Evolutionary conservation across 768 basidiomycete genomes (phyloP), one percentile per base, ranked within the genome.

Genomic region (Galerina marginata): DNA sequence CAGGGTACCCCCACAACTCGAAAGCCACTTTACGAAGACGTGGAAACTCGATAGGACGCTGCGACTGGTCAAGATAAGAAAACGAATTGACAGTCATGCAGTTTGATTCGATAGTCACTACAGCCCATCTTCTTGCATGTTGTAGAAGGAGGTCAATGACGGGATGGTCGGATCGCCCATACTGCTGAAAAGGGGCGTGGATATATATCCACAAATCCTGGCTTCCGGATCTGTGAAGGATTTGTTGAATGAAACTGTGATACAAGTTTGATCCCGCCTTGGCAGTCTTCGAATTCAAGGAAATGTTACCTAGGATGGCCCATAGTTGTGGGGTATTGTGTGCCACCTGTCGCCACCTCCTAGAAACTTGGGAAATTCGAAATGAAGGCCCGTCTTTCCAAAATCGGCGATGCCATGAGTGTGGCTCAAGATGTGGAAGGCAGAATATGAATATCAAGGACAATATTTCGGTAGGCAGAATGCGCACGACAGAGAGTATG

Each of bases 281-380:
- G 11, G 45, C 45, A 23, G 45, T 46, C 45, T 46, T 46, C 7
- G 20, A 10, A 9, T 46, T 42, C 9, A 54, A 10, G 16, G n/a
- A 4, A 14, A 54, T 42, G 37, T 54, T 15, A 2, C 52, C 57
- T 3, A 58, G n/a, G 43, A 23, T 2, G 10, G 50, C 25, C 57
- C 57, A 58, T 43, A 58, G 16, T 16, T 36, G 26, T 20, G 57
- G 50, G 3, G 57, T 58, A 37, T 46, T 36, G 44, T 44, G 40
- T 10, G 50, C 57, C 20, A 58, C 33, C 16, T n/a, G 12, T 36
- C 57, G 29, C 57, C 57, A 58, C 11, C 57, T 50, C 39, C 36
- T 26, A 42, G 49, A 58, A 37, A 58, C 50, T 29, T 58, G 50
- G 29, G 57, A 51, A 2, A 58, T 23, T 23, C n/a, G 29, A 38